phyloP scores from a whole-genome alignment of 805 yeast genomes.

The Candida wancherniae region DNA sequence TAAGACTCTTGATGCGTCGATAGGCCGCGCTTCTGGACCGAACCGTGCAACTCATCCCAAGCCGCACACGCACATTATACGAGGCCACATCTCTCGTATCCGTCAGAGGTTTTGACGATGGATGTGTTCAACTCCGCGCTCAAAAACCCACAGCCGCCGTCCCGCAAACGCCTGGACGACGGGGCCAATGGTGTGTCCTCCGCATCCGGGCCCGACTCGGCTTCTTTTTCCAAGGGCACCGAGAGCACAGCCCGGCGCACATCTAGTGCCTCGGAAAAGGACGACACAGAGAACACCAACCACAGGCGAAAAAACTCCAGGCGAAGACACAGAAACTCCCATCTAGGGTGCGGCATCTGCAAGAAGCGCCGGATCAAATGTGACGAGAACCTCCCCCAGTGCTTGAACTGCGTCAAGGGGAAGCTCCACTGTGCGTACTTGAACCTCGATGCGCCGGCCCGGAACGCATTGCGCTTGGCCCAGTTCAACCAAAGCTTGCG shows the following conservation, averaged over 20 bases:
- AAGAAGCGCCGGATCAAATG: conserved; percentile 60
- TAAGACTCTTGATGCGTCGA: too few species aligned
- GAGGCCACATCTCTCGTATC: too few species aligned
- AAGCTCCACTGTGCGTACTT: conserved; percentile 47
- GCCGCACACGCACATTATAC: too few species aligned
- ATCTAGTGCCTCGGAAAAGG: too few species aligned
- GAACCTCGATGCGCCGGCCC: conserved; percentile 43
- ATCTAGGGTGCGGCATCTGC: conserved; percentile 70
- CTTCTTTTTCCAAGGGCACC: conserved; percentile 6
- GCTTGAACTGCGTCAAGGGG: conserved; percentile 50
- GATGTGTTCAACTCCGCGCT: conserved; percentile 26
- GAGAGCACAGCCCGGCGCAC: conserved; percentile 1
- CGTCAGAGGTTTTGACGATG: too few species aligned
- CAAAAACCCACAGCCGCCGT: conserved; percentile 36
- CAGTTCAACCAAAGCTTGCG: conserved; percentile 39
- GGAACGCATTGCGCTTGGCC: conserved; percentile 46
- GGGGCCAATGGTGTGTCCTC: too few species aligned
- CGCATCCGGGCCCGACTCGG: conserved; percentile 10
- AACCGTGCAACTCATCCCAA: too few species aligned
- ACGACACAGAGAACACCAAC: too few species aligned
- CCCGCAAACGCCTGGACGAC: conserved; percentile 22
- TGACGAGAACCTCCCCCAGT: conserved; percentile 58
- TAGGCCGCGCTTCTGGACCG: too few species aligned
- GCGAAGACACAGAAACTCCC: conserved; percentile 63
- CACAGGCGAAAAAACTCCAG: conserved; percentile 41